phyloP scores from a whole-genome alignment of 1,284 basidiomycete species.

The Sutorius eximius region DNA sequence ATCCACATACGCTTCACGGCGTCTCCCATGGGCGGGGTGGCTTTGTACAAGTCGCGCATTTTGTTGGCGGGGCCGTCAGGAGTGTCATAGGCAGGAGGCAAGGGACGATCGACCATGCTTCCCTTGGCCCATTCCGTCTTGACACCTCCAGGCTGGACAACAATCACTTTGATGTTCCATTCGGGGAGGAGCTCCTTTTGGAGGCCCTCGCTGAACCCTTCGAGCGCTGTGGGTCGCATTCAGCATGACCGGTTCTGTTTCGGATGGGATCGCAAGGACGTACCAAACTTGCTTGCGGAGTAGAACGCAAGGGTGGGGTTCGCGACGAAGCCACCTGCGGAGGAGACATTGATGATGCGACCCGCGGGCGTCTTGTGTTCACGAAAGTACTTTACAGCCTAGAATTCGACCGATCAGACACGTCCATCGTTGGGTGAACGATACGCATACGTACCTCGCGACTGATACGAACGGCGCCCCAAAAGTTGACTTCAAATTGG shows the following conservation, averaged over 20 bases:
- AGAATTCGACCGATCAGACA: not conserved
- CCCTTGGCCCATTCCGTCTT: conserved; percentile 26
- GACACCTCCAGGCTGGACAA: conserved; percentile 23
- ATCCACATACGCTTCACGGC: conserved; percentile 14
- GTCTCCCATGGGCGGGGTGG: not conserved
- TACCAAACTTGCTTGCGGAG: conserved; percentile 28
- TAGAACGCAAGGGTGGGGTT: conserved; percentile 25
- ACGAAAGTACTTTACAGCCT: conserved; percentile 29
- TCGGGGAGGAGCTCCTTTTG: conserved; percentile 24
- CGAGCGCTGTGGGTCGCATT: conserved; percentile 14
- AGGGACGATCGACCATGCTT: conserved; percentile 17
- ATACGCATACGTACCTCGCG: conserved; percentile 15
- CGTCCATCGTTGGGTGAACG: no score
- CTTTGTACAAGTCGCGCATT: conserved; percentile 17
- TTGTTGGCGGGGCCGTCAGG: conserved; percentile 21
- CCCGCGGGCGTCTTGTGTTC: conserved; percentile 20
- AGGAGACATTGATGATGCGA: conserved; percentile 26
- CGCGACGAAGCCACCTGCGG: conserved; percentile 19
- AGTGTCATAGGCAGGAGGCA: conserved; percentile 17
- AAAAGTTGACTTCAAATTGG: conserved; percentile 43
- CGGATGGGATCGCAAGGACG: not conserved
- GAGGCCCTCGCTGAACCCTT: conserved; percentile 25
- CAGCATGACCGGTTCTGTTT: not conserved
- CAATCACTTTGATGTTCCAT: conserved; percentile 27
- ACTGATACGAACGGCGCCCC: conserved; percentile 36